Evolutionary conservation across 371 early-diverging fungal species (phyloP).

Genomic region (Sporodiniella umbellata): DNA sequence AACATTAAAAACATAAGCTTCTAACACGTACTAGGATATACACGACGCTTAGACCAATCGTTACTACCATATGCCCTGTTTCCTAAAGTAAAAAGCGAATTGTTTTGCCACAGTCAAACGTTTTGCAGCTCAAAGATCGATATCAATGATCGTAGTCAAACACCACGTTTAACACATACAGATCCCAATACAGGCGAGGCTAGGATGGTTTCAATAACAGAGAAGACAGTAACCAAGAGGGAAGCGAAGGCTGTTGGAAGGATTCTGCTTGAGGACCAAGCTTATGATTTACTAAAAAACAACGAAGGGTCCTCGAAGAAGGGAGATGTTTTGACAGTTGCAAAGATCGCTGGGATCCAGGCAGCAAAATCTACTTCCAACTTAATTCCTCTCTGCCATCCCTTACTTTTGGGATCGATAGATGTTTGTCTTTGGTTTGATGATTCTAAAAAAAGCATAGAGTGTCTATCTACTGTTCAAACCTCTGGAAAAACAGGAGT

Average conservation of each 20-base stretch:
- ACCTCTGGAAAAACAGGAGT: conserved; percentile 89
- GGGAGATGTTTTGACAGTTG: conserved; percentile 87
- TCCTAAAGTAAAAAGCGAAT: background rate
- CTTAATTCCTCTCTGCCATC: conserved; percentile 90
- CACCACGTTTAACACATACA: conserved; percentile 68
- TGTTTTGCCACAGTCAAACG: background rate
- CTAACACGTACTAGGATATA: background rate
- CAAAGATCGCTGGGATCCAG: conserved; percentile 89
- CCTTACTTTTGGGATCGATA: conserved; percentile 69
- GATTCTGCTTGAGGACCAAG: conserved; percentile 59
- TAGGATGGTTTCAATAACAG: conserved; percentile 82
- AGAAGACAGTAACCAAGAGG: conserved; percentile 64
- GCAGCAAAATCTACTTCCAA: conserved; percentile 84
- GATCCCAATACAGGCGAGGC: conserved; percentile 72
- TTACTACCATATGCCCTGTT: background rate
- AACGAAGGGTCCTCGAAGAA: conserved; percentile 52
- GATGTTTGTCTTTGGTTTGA: conserved; percentile 59
- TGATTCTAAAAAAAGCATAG: conserved; percentile 37
- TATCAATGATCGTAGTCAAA: too few relatives aligned
- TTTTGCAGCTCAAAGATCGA: conserved; percentile 7
- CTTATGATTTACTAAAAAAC: conserved; percentile 56
- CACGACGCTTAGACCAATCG: background rate
- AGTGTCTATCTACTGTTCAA: conserved; percentile 59
- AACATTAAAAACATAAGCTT: background rate
- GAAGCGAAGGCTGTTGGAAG: conserved; percentile 71